phyloP scores from a whole-genome alignment of 257 asterid species.

The Galeopsis tetrahit region DNA sequence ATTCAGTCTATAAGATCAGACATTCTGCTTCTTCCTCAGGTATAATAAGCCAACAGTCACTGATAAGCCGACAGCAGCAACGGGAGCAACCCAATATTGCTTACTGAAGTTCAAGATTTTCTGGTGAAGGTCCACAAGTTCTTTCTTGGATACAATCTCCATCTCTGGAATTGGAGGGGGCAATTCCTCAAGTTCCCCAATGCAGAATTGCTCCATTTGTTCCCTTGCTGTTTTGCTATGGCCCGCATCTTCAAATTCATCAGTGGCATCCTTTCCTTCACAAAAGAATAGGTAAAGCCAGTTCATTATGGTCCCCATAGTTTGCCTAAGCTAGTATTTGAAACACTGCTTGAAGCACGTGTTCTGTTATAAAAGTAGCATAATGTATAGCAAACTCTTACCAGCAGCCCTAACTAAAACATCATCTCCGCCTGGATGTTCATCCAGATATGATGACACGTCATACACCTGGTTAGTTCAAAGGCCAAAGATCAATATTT shows the following conservation, averaged over 20 bases:
- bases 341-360: slow-evolving; percentile 5
- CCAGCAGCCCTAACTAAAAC: slow-evolving; percentile 70
- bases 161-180: slow-evolving; percentile 60
- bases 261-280: slow-evolving; percentile 88
- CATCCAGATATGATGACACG: slow-evolving; percentile 80
- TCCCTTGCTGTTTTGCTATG: slow-evolving; percentile 87
- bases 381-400: slow-evolving; percentile 36
- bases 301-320: slow-evolving; percentile 15
- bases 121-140: slow-evolving; percentile 31
- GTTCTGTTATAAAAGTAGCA: neutral
- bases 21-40: slow-evolving; percentile 60
- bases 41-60: slow-evolving; percentile 51
- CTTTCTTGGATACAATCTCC: slow-evolving; percentile 51
- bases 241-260: slow-evolving; percentile 96
- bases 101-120: slow-evolving; percentile 53
- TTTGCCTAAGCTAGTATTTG: neutral
- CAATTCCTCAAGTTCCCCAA: slow-evolving; percentile 79
- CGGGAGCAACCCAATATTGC: slow-evolving; percentile 75
- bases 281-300: neutral
- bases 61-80: slow-evolving; percentile 63
- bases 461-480: slow-evolving; percentile 80
- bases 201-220: slow-evolving; percentile 72
- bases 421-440: slow-evolving; percentile 99
- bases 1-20: neutral
- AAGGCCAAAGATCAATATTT: slow-evolving; percentile 20